Conservation (phyloP, 2,329 filamentous ascomycete species). For the Pseudogymnoascus sp. region DNA sequence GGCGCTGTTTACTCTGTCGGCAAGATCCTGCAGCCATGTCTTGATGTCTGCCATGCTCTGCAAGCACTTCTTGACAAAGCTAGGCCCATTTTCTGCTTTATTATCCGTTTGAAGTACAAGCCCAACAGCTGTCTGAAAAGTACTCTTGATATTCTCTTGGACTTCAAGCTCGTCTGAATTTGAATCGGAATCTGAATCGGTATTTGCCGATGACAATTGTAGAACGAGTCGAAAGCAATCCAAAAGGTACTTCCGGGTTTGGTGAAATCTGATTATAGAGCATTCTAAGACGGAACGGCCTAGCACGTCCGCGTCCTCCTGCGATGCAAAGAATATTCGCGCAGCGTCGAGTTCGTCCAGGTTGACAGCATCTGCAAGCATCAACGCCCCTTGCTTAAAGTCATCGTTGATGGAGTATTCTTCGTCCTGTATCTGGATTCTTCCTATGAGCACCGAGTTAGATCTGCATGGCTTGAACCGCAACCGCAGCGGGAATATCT, state of each 20-base stretch:
- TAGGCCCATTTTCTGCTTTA: constrained; percentile 43
- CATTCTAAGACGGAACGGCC: constrained; percentile 70
- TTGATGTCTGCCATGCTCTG: constrained; percentile 70
- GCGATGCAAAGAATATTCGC: constrained; percentile 64
- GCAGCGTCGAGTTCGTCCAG: constrained; percentile 85
- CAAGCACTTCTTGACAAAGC: constrained; percentile 69
- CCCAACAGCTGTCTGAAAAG: constrained; percentile 49
- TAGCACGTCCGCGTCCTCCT: constrained; percentile 59
- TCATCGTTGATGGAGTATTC: constrained; percentile 78
- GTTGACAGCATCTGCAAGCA: constrained; percentile 80
- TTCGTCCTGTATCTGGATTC: constrained; percentile 62
- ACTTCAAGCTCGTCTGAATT: constrained; percentile 44
- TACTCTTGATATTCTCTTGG: constrained; percentile 43
- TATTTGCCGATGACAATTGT: constrained; percentile 40
- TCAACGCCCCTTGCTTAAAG: constrained; percentile 75
- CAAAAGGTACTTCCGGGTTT: constrained; percentile 72
- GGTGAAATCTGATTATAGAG: constrained; percentile 81
- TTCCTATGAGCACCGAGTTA: constrained; percentile 47
- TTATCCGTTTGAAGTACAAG: constrained; percentile 41
- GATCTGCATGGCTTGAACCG: constrained; percentile 12
- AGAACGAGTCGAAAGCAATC: constrained; percentile 78
- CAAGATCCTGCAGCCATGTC: constrained; percentile 65
- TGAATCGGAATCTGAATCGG: constrained; percentile 36
- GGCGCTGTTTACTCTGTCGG: constrained; percentile 68
- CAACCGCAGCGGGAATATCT: constrained; percentile 5